phyloP scores from a whole-genome alignment of 495 filamentous ascomycete species.

The Neurospora intermedia region DNA sequence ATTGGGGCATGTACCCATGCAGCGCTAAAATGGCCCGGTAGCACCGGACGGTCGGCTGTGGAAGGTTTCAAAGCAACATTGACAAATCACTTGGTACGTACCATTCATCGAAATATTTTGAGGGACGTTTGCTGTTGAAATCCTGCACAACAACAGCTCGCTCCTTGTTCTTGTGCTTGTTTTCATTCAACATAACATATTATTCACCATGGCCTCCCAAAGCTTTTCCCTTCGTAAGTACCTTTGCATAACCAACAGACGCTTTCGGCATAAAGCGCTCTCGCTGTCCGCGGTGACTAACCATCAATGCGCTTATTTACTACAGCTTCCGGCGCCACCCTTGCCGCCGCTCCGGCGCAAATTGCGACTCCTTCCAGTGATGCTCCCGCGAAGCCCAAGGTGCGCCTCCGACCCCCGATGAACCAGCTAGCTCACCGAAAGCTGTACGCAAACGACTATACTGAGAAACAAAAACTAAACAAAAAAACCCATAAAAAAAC shows the following conservation, averaged over 20 bases:
- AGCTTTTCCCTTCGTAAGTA: conserved; percentile 8
- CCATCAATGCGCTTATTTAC: not conserved
- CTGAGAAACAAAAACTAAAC: not conserved
- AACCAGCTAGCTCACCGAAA: not conserved
- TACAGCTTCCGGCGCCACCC: conserved; percentile 19
- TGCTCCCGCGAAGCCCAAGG: conserved; percentile 36
- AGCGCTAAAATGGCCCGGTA: not conserved
- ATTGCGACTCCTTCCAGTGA: conserved; percentile 10
- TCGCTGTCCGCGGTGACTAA: not conserved
- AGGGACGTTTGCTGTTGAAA: not conserved
- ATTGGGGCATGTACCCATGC: not conserved
- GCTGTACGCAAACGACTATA: not conserved
- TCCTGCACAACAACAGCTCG: too few species aligned
- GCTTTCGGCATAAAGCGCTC: not conserved
- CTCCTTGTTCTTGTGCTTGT: not conserved
- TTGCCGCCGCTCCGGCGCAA: conserved; percentile 13
- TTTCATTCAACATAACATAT: not conserved
- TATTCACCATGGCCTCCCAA: conserved; percentile 22
- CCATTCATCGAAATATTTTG: not conserved
- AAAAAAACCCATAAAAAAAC: not conserved
- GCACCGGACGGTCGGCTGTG: not conserved
- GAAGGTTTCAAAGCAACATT: not conserved
- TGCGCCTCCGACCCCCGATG: conserved; percentile 9
- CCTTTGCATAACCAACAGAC: not conserved
- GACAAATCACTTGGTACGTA: not conserved